Percentiles rank a stretch among this genome's conserved stretches.
These are phyloP conservation scores for Russula ochroleuca DNA, from an alignment of 768 basidiomycete species.

Conservation along the genomic window DNA sequence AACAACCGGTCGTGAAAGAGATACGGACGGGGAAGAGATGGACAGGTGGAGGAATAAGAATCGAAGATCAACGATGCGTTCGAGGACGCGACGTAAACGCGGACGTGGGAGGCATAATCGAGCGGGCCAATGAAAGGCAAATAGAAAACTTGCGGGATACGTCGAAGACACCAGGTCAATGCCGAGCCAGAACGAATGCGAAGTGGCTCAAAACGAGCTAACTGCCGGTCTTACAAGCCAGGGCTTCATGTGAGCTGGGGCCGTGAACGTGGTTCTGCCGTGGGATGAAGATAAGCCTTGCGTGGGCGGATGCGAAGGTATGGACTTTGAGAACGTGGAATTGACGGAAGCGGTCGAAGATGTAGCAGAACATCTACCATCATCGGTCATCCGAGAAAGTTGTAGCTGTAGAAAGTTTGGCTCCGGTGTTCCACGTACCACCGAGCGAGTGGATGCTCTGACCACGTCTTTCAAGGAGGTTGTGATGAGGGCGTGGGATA, in stretches of 20 bases:
- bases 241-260: conserved; percentile 16
- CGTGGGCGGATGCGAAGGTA: conserved; percentile 7
- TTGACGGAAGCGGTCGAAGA: conserved; percentile 1
- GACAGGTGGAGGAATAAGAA: background rate
- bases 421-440: conserved; percentile 19
- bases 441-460: conserved; percentile 13
- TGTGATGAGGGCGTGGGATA: conserved; percentile 21
- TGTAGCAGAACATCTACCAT: background rate
- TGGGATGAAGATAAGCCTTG: conserved; percentile 12
- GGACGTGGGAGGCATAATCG: conserved; percentile 3
- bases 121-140: conserved; percentile 3
- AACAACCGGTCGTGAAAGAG: conserved; percentile 9
- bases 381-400: conserved; percentile 15
- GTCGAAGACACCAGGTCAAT: conserved; percentile 5
- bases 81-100: conserved; percentile 1
- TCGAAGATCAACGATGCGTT: background rate
- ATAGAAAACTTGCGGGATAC: background rate
- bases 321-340: background rate
- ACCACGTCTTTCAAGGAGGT: conserved; percentile 23
- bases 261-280: conserved; percentile 8
- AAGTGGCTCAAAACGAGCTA: conserved; percentile 16
- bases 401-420: conserved; percentile 20
- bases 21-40: no score
- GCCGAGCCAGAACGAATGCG: background rate
- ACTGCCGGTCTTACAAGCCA: conserved; percentile 18